Conservation (phyloP, 345 rosid genomes). For the Draba incana region DNA sequence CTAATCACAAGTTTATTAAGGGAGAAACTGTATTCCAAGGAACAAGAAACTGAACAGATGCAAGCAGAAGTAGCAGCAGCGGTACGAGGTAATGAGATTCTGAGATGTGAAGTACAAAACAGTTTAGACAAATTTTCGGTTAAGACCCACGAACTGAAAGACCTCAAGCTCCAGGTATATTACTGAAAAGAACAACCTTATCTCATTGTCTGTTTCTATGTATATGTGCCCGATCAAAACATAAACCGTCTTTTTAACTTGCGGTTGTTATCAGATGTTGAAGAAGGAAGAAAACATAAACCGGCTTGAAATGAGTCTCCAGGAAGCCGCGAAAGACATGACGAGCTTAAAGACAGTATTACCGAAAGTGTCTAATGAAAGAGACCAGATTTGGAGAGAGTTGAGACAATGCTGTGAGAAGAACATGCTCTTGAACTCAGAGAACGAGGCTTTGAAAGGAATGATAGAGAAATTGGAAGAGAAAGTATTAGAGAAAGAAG, state of each 20-base stretch:
- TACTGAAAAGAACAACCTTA: neutral
- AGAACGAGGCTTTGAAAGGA: slow-evolving; percentile 63
- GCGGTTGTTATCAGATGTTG: slow-evolving; percentile 51
- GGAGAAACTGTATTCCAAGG: slow-evolving; percentile 87
- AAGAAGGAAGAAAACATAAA: slow-evolving; percentile 74
- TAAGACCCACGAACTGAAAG: slow-evolving; percentile 66
- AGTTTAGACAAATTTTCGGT: slow-evolving; percentile 72
- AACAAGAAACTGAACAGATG: slow-evolving; percentile 80
- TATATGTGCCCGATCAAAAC: neutral
- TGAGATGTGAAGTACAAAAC: slow-evolving; percentile 69
- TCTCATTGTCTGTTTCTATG: neutral
- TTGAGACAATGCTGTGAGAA: slow-evolving; percentile 76
- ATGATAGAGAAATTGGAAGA: slow-evolving; percentile 76
- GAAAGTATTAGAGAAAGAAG: slow-evolving; percentile 82
- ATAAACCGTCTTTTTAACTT: neutral
- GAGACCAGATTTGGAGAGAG: slow-evolving; percentile 87
- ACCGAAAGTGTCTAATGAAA: slow-evolving; percentile 72
- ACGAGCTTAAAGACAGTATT: slow-evolving; percentile 53
- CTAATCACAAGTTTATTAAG: slow-evolving; percentile 69
- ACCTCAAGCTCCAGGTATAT: slow-evolving; percentile 83
- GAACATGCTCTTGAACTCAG: slow-evolving; percentile 81
- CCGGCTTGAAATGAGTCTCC: slow-evolving; percentile 58
- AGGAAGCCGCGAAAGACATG: slow-evolving; percentile 66
- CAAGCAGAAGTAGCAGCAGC: slow-evolving; percentile 87
- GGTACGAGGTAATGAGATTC: slow-evolving; percentile 78